A percentile compares a stretch with the other conserved stretches of the same genome.
Evolutionary conservation across 2,329 filamentous ascomycete genomes (phyloP).

Genomic region (Gnomoniopsis smithogilvyi): DNA sequence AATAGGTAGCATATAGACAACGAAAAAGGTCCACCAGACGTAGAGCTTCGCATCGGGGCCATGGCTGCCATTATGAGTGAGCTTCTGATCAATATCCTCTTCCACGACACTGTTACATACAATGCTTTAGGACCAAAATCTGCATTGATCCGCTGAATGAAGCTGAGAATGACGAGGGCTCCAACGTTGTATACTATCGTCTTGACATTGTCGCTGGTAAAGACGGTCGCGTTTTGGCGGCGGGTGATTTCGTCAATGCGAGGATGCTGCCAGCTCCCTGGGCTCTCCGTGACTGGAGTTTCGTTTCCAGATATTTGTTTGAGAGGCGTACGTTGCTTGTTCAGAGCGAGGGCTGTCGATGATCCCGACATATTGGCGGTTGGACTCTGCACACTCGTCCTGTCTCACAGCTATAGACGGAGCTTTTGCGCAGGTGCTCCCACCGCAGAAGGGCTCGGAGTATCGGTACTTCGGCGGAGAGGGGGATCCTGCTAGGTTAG

Average conservation of each 20-base stretch:
- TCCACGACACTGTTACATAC: conserved; percentile 30
- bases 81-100: conserved; percentile 1
- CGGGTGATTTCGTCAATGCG: conserved; percentile 81
- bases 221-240: conserved; percentile 74
- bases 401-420: not conserved
- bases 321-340: conserved; percentile 21
- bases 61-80: conserved; percentile 27
- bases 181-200: conserved; percentile 66
- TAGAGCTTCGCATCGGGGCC: conserved; percentile 32
- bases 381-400: not conserved
- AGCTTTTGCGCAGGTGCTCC: not conserved
- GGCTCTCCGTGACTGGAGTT: conserved; percentile 44
- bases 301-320: conserved; percentile 27
- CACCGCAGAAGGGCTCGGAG: not conserved
- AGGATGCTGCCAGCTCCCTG: conserved; percentile 89
- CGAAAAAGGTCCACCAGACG: conserved; percentile 41
- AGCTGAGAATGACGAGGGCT: conserved; percentile 33
- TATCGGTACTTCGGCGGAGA: not conserved
- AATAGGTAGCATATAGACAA: conserved; percentile 55
- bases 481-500: conserved; percentile 14
- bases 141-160: conserved; percentile 35
- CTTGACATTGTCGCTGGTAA: conserved; percentile 73
- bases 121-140: conserved; percentile 32
- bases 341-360: conserved; percentile 19
- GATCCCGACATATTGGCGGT: conserved; percentile 28